A percentile compares a stretch with the other conserved stretches of the same genome.
phyloP scores from a whole-genome alignment of 1,284 basidiomycete genomes.

The Fomitopsis pinicola region DNA sequence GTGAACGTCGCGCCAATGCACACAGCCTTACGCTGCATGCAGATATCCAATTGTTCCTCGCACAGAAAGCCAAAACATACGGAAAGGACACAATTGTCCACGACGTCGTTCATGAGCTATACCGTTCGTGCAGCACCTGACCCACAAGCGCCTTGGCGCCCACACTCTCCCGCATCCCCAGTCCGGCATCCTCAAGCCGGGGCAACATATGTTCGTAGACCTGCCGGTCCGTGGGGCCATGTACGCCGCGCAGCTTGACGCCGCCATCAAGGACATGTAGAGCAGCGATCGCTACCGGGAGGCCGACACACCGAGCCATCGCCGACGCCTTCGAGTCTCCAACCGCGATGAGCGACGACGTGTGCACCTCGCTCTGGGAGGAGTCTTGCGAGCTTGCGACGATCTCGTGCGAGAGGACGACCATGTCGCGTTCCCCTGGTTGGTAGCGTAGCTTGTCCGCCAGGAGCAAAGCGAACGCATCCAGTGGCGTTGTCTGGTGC shows the following conservation, averaged over 20 bases:
- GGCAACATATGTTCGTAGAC: slow-evolving; percentile 62
- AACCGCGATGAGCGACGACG: slow-evolving; percentile 71
- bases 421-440: slow-evolving; percentile 79
- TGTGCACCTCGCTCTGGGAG: slow-evolving; percentile 47
- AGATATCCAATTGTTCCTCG: too few relatives aligned
- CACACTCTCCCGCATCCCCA: slow-evolving; percentile 62
- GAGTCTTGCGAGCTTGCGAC: slow-evolving; percentile 31
- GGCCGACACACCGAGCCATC: slow-evolving; percentile 87
- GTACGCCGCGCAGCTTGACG: slow-evolving; percentile 59
- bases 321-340: slow-evolving; percentile 67
- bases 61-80: too few relatives aligned
- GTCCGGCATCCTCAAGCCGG: slow-evolving; percentile 56
- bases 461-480: slow-evolving; percentile 76
- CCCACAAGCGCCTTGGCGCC: slow-evolving; percentile 4
- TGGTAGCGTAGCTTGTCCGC: slow-evolving; percentile 73
- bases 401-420: slow-evolving; percentile 85
- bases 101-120: neutral
- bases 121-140: neutral
- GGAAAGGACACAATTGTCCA: neutral
- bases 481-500: slow-evolving; percentile 58
- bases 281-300: slow-evolving; percentile 22
- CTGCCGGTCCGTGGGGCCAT: slow-evolving; percentile 54
- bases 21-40: too few relatives aligned
- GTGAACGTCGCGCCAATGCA: too few relatives aligned
- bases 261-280: slow-evolving; percentile 48